phyloP scores from a whole-genome alignment of 129 eudicot species.

The Smallanthus sonchifolius region DNA sequence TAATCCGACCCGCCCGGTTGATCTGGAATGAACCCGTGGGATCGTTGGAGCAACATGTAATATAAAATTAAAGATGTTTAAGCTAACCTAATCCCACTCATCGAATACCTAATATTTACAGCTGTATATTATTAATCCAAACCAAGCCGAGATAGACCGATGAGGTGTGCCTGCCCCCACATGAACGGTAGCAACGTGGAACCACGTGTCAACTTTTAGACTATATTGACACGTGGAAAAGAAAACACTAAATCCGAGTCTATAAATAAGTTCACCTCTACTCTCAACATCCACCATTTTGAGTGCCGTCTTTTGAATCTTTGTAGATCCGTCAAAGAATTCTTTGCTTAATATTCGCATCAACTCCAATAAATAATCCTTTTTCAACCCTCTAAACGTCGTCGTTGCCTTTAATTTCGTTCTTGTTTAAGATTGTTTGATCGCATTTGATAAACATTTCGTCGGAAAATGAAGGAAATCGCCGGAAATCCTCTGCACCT shows the following conservation, averaged over 20 bases:
- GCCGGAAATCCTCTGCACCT: conserved; percentile 67
- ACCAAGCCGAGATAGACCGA: not conserved
- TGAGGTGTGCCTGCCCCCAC: conserved; percentile 15
- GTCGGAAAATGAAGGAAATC: conserved; percentile 46
- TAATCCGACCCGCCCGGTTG: no score
- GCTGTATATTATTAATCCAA: not conserved
- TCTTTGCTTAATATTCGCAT: not conserved
- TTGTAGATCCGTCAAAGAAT: not conserved
- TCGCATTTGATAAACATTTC: not conserved
- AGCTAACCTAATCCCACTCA: not conserved
- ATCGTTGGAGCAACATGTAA: no score
- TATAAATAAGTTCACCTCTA: conserved; percentile 15
- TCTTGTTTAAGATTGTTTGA: not conserved
- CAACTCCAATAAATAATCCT: not conserved
- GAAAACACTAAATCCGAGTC: not conserved
- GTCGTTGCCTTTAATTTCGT: not conserved
- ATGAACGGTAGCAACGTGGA: conserved; percentile 39
- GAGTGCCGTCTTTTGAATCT: not conserved
- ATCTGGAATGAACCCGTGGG: no score
- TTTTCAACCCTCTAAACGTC: not conserved
- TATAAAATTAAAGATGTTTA: no score
- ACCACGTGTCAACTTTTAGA: conserved; percentile 46
- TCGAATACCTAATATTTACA: conserved; percentile 2
- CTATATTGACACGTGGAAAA: conserved; percentile 24
- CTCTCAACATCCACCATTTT: not conserved